Conservation (phyloP, 2,329 filamentous ascomycete genomes). For the Colletotrichum tropicicola region DNA sequence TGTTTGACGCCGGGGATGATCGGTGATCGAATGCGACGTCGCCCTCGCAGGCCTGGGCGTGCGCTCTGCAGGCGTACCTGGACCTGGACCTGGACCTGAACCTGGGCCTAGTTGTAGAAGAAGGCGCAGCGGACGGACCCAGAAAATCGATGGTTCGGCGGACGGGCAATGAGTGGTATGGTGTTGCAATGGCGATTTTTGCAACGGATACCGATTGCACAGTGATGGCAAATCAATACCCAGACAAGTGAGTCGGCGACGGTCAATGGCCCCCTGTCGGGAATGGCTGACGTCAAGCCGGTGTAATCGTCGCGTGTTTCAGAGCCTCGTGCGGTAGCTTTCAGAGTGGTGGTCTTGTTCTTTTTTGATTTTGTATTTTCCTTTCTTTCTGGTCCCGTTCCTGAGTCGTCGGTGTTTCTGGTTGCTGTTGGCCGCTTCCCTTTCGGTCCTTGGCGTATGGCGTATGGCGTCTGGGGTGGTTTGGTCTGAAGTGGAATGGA, state of each 20-base stretch:
- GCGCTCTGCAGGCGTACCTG: too few relatives aligned
- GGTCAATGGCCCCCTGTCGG: neutral
- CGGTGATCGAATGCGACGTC: conserved; percentile 24
- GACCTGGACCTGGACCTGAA: too few relatives aligned
- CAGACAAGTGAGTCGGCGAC: too few relatives aligned
- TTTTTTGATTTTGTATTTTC: neutral
- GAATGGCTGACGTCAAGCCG: conserved; percentile 20
- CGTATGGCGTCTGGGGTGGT: too few relatives aligned
- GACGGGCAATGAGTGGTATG: conserved; percentile 15
- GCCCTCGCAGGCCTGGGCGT: neutral
- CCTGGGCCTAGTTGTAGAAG: too few relatives aligned
- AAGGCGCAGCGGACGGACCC: neutral
- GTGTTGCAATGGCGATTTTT: too few relatives aligned
- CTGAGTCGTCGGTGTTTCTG: neutral
- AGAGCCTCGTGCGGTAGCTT: conserved; percentile 12
- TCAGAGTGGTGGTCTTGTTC: neutral
- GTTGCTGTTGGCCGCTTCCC: neutral
- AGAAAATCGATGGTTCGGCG: conserved; percentile 3
- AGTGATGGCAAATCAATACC: too few relatives aligned
- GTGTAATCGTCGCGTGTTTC: conserved; percentile 21
- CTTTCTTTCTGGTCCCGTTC: neutral
- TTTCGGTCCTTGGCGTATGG: conserved; percentile 17
- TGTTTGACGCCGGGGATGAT: conserved; percentile 21
- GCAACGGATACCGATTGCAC: too few relatives aligned
- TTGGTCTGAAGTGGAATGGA: conserved; percentile 7